Conservation (phyloP, 371 early-diverging fungal species). For the Mucor mucedo region DNA sequence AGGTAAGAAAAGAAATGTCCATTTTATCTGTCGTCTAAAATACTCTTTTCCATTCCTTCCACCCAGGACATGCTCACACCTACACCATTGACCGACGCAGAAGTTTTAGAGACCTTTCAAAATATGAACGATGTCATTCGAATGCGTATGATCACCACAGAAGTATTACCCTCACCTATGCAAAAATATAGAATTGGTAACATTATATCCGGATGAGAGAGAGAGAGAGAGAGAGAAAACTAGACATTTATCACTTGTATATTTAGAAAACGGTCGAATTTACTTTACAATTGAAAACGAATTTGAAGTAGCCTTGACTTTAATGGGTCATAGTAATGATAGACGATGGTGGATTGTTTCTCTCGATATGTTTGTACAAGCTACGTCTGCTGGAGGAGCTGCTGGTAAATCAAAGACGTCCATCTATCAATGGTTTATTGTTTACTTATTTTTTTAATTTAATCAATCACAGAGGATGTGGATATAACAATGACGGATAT, state of each 20-base stretch:
- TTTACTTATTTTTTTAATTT: background rate
- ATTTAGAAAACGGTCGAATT: conserved; percentile 62
- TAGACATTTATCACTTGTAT: too few species aligned
- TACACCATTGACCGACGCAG: conserved; percentile 53
- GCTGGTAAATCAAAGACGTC: conserved; percentile 25
- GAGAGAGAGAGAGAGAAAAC: too few species aligned
- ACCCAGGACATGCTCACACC: conserved; percentile 59
- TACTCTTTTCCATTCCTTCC: conserved; percentile 3
- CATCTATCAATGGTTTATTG: too few species aligned
- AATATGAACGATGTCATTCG: conserved; percentile 75
- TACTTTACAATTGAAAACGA: conserved; percentile 71
- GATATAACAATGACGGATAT: conserved; percentile 56
- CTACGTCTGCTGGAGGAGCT: conserved; percentile 39
- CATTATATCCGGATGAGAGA: too few species aligned
- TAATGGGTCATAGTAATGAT: conserved; percentile 59
- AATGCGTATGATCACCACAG: conserved; percentile 65
- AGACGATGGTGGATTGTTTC: conserved; percentile 66
- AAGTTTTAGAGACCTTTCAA: conserved; percentile 61
- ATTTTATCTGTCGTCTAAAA: background rate
- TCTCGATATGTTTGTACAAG: conserved; percentile 55
- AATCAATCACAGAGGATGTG: conserved; percentile 43
- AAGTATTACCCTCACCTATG: conserved; percentile 70
- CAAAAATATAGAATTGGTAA: conserved; percentile 57
- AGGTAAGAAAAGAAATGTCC: conserved; percentile 30
- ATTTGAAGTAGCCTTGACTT: conserved; percentile 67